Evolutionary conservation across 257 asterid species (phyloP), one percentile per base, ranked within the genome.

Genomic region (Salvia hispanica): DNA sequence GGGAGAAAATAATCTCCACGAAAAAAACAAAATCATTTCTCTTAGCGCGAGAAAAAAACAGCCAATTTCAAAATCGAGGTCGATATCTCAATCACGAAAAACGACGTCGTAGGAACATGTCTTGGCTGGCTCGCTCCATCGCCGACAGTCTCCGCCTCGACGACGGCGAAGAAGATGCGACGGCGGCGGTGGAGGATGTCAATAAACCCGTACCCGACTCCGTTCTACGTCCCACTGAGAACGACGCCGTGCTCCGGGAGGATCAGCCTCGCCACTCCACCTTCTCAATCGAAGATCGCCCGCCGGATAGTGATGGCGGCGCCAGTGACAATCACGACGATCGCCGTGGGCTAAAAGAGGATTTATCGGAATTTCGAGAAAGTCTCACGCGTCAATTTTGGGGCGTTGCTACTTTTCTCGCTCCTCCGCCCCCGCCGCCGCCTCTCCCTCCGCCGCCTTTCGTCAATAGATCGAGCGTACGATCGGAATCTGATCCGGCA

Each of bases 371-470:
- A 81, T 62, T 94, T 7, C 88, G 57, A 55, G 96, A 94, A 68
- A 83, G 91, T 71, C 74, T 94, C 61, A 75, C 87, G 58, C 95
- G 96, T 46, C 97, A 88, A 69, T 66, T 94, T 13, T 85, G 96
- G 97, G 99, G 97, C 7, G 95, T 94, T 14, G 97, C 99, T 63
- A 88, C 96, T 4, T 86, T 94, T 87, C 89, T 94, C 57, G 97
- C 96, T 58, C 99, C 99, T n/a, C 92, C 94, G 0, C 88, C 91
- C 0, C 86, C 87, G 2, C 39, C 39, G 4, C 42, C 43, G 0
- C 87, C 93, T 0, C 85, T 90, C 0, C 86, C 77, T 21, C 85
- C 86, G 1, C 83, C 69, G 42, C 74, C 72, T 1, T 60, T 64
- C 21, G 18, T n/a, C 28, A 58, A 18, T 43, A 76, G 62, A 58